A percentile compares a stretch with the other conserved stretches of the same genome.
Evolutionary conservation across 2,329 filamentous ascomycete species (phyloP).

Genomic region (Colletotrichum sp.): DNA sequence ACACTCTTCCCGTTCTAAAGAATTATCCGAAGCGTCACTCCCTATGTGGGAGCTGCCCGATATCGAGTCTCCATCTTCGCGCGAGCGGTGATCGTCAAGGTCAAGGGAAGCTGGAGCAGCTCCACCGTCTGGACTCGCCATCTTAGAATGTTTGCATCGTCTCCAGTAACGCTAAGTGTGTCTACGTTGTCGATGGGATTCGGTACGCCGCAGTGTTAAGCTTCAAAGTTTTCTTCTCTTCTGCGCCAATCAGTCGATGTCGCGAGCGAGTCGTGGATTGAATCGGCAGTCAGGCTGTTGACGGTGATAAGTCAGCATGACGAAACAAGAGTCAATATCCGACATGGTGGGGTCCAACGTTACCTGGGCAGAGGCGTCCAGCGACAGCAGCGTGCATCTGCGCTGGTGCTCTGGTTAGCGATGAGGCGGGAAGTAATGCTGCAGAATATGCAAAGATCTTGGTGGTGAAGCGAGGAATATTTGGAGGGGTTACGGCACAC

Average conservation of each 20-base stretch:
- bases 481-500: conserved; percentile 20
- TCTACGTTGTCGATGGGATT: background rate
- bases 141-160: conserved; percentile 29
- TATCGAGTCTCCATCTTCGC: conserved; percentile 24
- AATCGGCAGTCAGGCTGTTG: conserved; percentile 12
- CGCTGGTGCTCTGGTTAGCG: background rate
- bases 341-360: conserved; percentile 11
- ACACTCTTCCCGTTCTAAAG: conserved; percentile 30
- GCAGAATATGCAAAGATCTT: background rate
- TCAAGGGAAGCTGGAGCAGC: conserved; percentile 24
- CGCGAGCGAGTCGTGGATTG: conserved; percentile 8
- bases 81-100: conserved; percentile 22
- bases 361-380: background rate
- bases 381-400: background rate
- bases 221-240: background rate
- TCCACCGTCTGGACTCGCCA: conserved; percentile 36
- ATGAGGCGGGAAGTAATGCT: background rate
- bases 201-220: background rate
- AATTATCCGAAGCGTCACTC: conserved; percentile 31
- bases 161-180: background rate
- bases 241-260: conserved; percentile 12
- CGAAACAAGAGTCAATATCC: conserved; percentile 21
- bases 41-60: conserved; percentile 44
- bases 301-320: conserved; percentile 21
- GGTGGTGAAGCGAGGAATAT: background rate